These are phyloP conservation scores for Acanthamoeba healyi DNA, from an alignment of 208 protist genomes.

Conservation along the genomic window DNA sequence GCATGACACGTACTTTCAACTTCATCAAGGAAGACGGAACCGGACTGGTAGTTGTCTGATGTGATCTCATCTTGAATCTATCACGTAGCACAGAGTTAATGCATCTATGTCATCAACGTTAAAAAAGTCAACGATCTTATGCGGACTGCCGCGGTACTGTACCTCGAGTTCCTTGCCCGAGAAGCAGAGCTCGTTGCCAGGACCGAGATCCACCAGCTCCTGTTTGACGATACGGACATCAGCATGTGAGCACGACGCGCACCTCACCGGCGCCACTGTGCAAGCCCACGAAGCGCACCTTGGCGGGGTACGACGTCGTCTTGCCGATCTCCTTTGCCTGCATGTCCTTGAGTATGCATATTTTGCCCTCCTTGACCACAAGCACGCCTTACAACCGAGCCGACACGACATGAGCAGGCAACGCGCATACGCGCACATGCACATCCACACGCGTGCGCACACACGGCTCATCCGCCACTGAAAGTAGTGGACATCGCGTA, in stretches of 20 bases:
- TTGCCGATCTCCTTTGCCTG: slow-evolving; percentile 74
- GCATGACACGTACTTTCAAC: background rate
- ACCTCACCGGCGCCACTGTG: background rate
- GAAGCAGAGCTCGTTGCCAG: slow-evolving; percentile 70
- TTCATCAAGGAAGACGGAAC: slow-evolving; percentile 65
- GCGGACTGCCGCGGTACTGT: too few species aligned
- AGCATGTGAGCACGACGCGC: background rate
- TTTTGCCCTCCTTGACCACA: slow-evolving; percentile 63
- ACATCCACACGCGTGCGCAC: background rate
- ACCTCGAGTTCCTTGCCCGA: slow-evolving; percentile 76
- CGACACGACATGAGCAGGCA: too few species aligned
- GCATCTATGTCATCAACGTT: too few species aligned
- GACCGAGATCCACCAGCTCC: slow-evolving; percentile 46
- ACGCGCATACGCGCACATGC: background rate
- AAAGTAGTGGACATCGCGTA: background rate
- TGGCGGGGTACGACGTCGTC: slow-evolving; percentile 52
- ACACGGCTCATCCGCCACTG: background rate
- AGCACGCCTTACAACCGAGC: too few species aligned
- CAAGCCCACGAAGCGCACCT: background rate
- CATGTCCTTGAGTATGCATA: slow-evolving; percentile 73
- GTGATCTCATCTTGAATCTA: slow-evolving; percentile 66
- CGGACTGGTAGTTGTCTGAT: slow-evolving; percentile 65
- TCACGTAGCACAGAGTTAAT: background rate
- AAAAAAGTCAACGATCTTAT: too few species aligned
- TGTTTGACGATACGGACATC: background rate